Base-by-base conservation (phyloP, 768 basidiomycete species). In the Serendipita vermifera region DNA sequence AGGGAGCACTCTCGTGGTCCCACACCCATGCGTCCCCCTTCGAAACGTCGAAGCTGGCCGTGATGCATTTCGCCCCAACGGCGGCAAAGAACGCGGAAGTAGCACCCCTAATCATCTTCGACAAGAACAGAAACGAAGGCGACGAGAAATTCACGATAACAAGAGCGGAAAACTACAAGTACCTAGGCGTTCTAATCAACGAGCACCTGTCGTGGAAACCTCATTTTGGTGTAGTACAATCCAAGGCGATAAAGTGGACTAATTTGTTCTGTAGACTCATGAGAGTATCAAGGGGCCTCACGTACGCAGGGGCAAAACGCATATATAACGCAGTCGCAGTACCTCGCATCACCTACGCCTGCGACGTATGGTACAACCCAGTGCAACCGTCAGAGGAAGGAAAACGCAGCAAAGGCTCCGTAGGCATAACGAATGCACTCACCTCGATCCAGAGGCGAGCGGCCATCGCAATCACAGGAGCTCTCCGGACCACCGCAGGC, bases 31-130 rank as follows among this genome's bases (percentile, higher is more conserved):
- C 68, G 60, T 70, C 64, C 0, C 54, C 55, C 17, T 72, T 68
- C 41, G 66, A 69, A 48, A 55, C 68, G 1, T 54, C 58, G 20
- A 73, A 73, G 59, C 56, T 65, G 0, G 65, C 60, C 5, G 48
- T 67, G 0, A 63, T 68, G 41, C 64, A 69, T 59, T 64, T 62
- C 41, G 56, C 64, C 15, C 27, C 36, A 2, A 29, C 40, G 13
- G 27, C 33, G 22, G 55, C 58, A 33, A 36, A 1, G 3, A 48
- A 55, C n/a, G n/a, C n/a, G n/a, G n/a, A n/a, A 38, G 3, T n/a
- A n/a, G n/a, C n/a, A n/a, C n/a, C n/a, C n/a, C n/a, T n/a, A n/a
- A n/a, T n/a, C n/a, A n/a, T n/a, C n/a, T n/a, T n/a, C n/a, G n/a
- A n/a, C n/a, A n/a, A n/a, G n/a, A n/a, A n/a, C n/a, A n/a, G n/a